A percentile compares a stretch with the other conserved stretches of the same genome.
Conservation (phyloP, 345 rosid species). For the Eucalyptus cloeziana region DNA sequence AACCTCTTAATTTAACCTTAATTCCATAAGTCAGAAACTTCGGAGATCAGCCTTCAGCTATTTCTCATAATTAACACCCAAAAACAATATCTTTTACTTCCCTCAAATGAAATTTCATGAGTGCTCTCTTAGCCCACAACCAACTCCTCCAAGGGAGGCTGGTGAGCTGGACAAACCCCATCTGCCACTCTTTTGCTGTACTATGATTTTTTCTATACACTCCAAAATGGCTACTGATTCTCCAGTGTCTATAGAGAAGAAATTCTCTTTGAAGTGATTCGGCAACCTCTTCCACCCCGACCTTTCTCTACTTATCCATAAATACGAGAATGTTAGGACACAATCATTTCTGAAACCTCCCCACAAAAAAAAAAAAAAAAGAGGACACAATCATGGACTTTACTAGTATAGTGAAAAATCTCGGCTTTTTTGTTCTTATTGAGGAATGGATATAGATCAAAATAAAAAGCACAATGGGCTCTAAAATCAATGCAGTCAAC, state of each 20-base stretch:
- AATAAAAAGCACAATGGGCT: background rate
- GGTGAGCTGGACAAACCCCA: background rate
- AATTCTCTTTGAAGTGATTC: background rate
- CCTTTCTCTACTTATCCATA: background rate
- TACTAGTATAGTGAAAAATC: background rate
- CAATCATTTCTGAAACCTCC: background rate
- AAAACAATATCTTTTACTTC: background rate
- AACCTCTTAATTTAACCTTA: background rate
- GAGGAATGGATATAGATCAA: background rate
- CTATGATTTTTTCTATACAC: background rate
- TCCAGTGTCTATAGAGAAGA: background rate
- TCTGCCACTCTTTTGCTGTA: background rate
- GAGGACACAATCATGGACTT: background rate
- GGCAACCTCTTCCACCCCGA: background rate
- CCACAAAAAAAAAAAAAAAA: too few relatives aligned
- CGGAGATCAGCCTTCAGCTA: background rate
- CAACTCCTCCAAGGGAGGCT: background rate
- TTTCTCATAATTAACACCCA: background rate
- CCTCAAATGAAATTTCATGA: background rate
- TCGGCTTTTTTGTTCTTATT: background rate
- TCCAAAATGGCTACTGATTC: background rate
- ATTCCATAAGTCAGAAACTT: background rate
- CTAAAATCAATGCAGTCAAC: background rate
- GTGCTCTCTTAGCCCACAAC: background rate
- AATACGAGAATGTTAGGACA: background rate